Evolutionary conservation across 140 eudicot genomes (phyloP), one percentile per base, ranked within the genome.

Genomic region (Oenanthe javanica): DNA sequence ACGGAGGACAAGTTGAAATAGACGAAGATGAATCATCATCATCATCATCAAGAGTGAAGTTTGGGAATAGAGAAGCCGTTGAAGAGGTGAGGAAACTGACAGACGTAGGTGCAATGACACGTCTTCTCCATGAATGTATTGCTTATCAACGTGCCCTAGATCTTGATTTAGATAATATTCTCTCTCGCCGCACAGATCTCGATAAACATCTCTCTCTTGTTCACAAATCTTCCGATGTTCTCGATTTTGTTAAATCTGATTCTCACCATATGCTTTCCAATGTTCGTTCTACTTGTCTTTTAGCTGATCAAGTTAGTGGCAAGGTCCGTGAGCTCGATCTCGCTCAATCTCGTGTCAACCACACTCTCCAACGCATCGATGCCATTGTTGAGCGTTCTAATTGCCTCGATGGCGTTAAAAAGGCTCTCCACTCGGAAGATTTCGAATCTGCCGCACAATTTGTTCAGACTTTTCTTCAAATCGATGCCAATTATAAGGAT

Each of bases 251-350:
- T 16, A 87, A 88, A 63, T 81, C 88, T 4, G 98, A 93, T 31
- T 83, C 95, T 9, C 85, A 87, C 77, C 82, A 79, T 86, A 83
- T 93, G 84, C 88, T 93, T 25, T 79, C 86, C n/a, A 91, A 90
- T 48, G 88, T 93, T 80, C 79, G 82, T 38, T 89, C 94, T 48
- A 93, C 98, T 4, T 85, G 91, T 10, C 25, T 73, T 1, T 87
- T 93, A 64, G 98, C 98, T 47, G 98, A 93, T 79, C 89, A 87
- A 81, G 96, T 89, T 46, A 85, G 89, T 54, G 84, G 89, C 42
- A 91, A 89, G 82, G 98, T 93, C 11, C 90, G 98, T 19, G 92
- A 89, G 48, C 96, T 93, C 63, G 98, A 93, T 70, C 87, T 88
- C 27, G 98, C 97, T 50, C 97, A 91, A n/a, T 88, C 93, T 0